Percentiles rank a stretch among this genome's conserved stretches.
Evolutionary conservation across 2,329 filamentous ascomycete species (phyloP).

Genomic region (Mycosphaerella sp.): DNA sequence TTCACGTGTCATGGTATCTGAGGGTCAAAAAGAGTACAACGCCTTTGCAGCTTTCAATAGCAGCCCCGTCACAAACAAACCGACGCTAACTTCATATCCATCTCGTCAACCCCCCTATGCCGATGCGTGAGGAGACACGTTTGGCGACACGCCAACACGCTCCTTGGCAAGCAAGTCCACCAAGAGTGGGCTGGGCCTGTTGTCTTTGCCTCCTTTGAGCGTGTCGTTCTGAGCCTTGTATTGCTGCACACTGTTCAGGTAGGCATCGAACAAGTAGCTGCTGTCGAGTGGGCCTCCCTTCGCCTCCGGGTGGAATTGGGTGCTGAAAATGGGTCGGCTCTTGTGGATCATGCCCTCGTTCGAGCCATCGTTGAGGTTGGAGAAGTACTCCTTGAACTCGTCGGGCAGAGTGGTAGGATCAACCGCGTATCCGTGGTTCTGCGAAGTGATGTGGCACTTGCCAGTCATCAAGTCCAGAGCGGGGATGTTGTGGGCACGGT

Average conservation of each 20-base stretch:
- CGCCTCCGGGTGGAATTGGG: constrained; percentile 97
- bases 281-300: constrained; percentile 96
- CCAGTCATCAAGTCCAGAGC: constrained; percentile 90
- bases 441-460: constrained; percentile 95
- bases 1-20: not conserved
- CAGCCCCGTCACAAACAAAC: not conserved
- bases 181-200: constrained; percentile 77
- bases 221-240: constrained; percentile 79
- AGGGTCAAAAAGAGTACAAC: not conserved
- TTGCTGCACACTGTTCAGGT: constrained; percentile 78
- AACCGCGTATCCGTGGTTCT: constrained; percentile 97
- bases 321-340: constrained; percentile 93
- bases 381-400: constrained; percentile 97
- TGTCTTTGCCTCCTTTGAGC: constrained; percentile 67
- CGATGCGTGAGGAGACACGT: constrained; percentile 1
- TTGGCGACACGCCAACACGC: constrained; percentile 70
- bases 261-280: constrained; percentile 93
- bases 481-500: constrained; percentile 97
- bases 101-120: not conserved
- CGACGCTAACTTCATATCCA: not conserved
- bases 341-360: constrained; percentile 98
- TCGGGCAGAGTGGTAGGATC: constrained; percentile 72
- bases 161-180: constrained; percentile 90
- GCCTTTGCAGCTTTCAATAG: not conserved
- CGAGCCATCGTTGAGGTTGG: constrained; percentile 94